Conservation (phyloP, 1,139 yeast genomes). For the Candida anutae region DNA sequence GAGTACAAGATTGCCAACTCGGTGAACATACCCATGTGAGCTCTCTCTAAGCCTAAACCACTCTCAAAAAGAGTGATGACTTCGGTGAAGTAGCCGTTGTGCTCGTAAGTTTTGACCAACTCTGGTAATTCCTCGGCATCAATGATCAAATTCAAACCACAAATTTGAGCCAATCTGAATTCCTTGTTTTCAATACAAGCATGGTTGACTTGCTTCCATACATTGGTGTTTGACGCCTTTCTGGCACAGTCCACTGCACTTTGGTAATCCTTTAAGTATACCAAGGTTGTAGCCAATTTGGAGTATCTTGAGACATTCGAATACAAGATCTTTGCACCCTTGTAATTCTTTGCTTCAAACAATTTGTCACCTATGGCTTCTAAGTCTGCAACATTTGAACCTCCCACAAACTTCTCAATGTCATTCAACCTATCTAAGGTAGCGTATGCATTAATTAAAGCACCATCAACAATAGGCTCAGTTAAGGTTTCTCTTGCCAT, state of each 20-base stretch:
- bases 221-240: constrained; percentile 88
- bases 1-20: constrained; percentile 87
- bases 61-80: constrained; percentile 88
- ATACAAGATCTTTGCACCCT: constrained; percentile 87
- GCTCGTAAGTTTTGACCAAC: constrained; percentile 79
- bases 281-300: constrained; percentile 91
- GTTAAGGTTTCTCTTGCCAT: constrained; percentile 94
- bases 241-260: constrained; percentile 98
- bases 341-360: constrained; percentile 74
- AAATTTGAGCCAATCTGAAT: constrained; percentile 94
- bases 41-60: constrained; percentile 94
- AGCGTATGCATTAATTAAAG: constrained; percentile 82
- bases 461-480: constrained; percentile 91
- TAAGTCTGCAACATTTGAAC: constrained; percentile 88
- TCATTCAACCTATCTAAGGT: constrained; percentile 67
- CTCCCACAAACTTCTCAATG: constrained; percentile 75
- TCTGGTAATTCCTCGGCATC: constrained; percentile 97
- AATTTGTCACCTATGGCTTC: constrained; percentile 90
- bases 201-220: constrained; percentile 95
- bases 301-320: constrained; percentile 88
- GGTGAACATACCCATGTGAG: constrained; percentile 99
- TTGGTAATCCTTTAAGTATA: constrained; percentile 85
- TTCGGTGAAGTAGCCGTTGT: constrained; percentile 87
- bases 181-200: constrained; percentile 95
- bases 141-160: constrained; percentile 94